Evolutionary conservation across 2,329 filamentous ascomycete species (phyloP), one percentile per base, ranked within the genome.

Genomic region (Lasiodiplodia theobromae): DNA sequence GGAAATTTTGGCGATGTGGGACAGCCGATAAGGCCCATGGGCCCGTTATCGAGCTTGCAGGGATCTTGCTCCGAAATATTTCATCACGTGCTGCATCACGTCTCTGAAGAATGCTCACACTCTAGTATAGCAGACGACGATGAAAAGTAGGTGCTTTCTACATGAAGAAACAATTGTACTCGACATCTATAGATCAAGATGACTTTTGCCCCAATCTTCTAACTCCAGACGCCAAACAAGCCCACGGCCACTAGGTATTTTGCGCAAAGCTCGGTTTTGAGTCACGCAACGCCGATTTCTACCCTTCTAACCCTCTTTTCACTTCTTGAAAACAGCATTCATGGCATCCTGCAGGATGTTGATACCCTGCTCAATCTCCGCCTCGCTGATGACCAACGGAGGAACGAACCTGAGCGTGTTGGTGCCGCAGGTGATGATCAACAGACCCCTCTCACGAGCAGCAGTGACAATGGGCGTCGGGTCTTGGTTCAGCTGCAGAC

Each of bases 401-500:
- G 96, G 96, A 68, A 98, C 94, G 74, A 99, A 97, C 58, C 96
- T 86, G 73, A 99, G 82, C 10, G 94, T 97, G 77, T 98, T 97
- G 37, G 90, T 94, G 1, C 96, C 96, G 34, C 93, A 95, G 1
- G 94, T 97, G 76, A 99, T 97, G 69, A 99, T 85, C 69, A 99
- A 80, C 75, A 99, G 79, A 0, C 96, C 96, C 69, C 93, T 86
- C 83, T 98, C 93, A 70, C 96, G 86, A 21, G 94, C 94, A 12
- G 94, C 94, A 71, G 91, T 93, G 70, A 99, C 86, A 69, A 99
- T 89, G 14, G 85, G 86, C 21, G 86, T 86, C 37, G 89, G 92
- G 77, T 96, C 91, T 71, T 88, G 84, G 7, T 86, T 88, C 68
- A 99, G 82, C 82, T 99, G 96, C 54, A 97, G 80, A 28, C 96